Evolutionary conservation across 306 rosid genomes (phyloP).

Genomic region (Vigna reflexopilosa): DNA sequence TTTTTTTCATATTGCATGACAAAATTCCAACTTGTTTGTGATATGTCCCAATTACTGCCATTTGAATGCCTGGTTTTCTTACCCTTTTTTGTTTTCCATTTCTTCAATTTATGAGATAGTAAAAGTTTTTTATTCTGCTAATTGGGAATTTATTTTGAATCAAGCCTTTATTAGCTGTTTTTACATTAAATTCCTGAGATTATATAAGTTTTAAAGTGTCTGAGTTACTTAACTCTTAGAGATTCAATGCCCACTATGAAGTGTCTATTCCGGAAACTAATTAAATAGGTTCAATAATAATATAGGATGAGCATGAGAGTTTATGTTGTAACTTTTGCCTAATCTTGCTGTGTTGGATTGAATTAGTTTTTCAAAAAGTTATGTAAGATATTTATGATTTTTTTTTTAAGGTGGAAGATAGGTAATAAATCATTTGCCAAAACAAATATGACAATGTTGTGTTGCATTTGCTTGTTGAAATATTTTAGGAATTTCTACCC

Average conservation of each 20-base stretch:
- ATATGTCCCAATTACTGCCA: neutral
- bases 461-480: neutral
- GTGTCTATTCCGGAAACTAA: conserved; percentile 1
- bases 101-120: conserved; percentile 10
- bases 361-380: conserved; percentile 6
- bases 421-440: conserved; percentile 10
- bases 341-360: conserved; percentile 7
- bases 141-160: conserved; percentile 2
- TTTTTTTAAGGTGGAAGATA: neutral
- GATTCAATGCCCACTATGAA: neutral
- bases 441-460: neutral
- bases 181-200: conserved; percentile 7
- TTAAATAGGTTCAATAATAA: neutral
- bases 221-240: conserved; percentile 22
- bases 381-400: neutral
- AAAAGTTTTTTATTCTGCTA: conserved; percentile 7
- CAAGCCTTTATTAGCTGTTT: conserved; percentile 19
- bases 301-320: conserved; percentile 12
- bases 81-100: neutral
- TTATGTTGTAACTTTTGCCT: conserved; percentile 26
- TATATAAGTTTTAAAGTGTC: neutral
- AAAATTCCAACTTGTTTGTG: conserved; percentile 34
- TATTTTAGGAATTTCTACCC: neutral
- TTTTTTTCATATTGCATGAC: conserved; percentile 31
- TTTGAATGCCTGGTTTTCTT: conserved; percentile 6